These are phyloP conservation scores for Hibiscus trionum DNA, from an alignment of 345 rosid genomes.

Conservation along the genomic window DNA sequence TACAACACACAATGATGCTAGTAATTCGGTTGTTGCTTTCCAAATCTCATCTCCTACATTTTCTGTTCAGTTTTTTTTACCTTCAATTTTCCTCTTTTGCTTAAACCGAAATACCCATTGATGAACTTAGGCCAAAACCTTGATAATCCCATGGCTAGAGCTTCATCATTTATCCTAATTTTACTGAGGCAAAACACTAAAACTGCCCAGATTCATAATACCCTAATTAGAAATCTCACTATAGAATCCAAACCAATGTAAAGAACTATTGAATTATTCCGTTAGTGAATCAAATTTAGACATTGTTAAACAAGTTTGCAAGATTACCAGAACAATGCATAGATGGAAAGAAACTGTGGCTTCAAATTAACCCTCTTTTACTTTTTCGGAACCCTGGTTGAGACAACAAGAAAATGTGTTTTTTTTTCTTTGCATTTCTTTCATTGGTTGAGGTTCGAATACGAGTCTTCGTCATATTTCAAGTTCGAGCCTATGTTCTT, in stretches of 20 bases:
- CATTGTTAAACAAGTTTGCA: constrained; percentile 29
- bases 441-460: constrained; percentile 36
- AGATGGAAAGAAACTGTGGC: constrained; percentile 50
- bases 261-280: neutral
- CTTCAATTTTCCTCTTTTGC: neutral
- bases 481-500: too few relatives aligned
- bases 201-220: neutral
- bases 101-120: too few relatives aligned
- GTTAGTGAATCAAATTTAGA: constrained; percentile 16
- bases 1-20: too few relatives aligned
- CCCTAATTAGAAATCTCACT: neutral
- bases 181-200: neutral
- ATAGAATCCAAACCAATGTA: constrained; percentile 1
- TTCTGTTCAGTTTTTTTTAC: neutral
- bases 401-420: constrained; percentile 43
- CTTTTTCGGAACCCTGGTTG: constrained; percentile 46
- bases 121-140: neutral
- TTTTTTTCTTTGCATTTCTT: constrained; percentile 46
- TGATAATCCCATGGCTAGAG: neutral
- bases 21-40: too few relatives aligned
- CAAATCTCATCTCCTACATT: neutral
- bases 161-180: neutral
- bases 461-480: constrained; percentile 19
- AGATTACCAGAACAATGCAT: constrained; percentile 36
- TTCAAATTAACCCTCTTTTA: constrained; percentile 46